Evolutionary conservation across 2,329 filamentous ascomycete genomes (phyloP), one percentile per base, ranked within the genome.

Genomic region (Fusarium succisae): DNA sequence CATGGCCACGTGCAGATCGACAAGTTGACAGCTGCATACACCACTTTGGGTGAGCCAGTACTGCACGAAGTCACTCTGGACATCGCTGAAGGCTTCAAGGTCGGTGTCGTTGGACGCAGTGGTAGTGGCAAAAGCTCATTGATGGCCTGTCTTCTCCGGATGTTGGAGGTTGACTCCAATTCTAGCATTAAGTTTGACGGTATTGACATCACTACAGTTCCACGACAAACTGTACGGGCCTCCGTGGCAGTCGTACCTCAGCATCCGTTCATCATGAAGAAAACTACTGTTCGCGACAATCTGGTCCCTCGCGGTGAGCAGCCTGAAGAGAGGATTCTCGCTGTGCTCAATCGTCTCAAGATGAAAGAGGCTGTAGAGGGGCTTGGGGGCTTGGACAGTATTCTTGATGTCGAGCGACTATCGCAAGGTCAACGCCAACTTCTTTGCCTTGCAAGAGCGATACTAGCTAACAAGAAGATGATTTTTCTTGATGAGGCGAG

Each of bases 181-280:
- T 69, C 69, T 8, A 79, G 48, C 9, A 86, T 89, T 20, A 77
- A 67, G 3, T 81, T 89, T 15, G 87, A 89, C 61, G 82, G 80
- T 4, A 63, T 87, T 3, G 82, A 87, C 48, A 71, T 81, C 15
- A 66, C 74, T 5, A 72, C 53, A 2, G 41, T 81, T 3, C 69
- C 75, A 1, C 73, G 78, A 11, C 63, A 78, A 12, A 62, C 66
- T 10, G 51, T 82, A 3, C 76, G 80, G 1, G 56, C 70, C 1
- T 65, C 77, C 3, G 77, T 89, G 12, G 84, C 84, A 37, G 82
- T 82, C 2, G 77, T 89, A 3, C 84, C 88, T 1, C 88, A 90
- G 78, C 87, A 89, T 51, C 82, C 86, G 1, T 84, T 88, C 65
- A 83, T 88, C 26, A 78, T 89, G 9, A 82, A 83, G 3, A 87